Base-by-base conservation (phyloP, 768 basidiomycete species). In the Leccinum uliginosum region DNA sequence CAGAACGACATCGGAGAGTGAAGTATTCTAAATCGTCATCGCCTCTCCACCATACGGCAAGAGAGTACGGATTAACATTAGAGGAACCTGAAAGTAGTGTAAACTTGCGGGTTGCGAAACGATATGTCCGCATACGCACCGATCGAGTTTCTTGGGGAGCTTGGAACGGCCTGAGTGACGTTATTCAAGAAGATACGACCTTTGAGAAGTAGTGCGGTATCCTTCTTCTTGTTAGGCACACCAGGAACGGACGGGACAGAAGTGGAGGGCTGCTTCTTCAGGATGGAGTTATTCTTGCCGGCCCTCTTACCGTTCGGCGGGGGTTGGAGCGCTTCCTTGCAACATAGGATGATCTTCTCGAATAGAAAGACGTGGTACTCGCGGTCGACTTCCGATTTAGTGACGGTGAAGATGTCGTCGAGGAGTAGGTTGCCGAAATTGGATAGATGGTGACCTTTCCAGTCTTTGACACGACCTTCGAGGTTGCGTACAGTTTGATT, bases 321-420 rank as follows among this genome's bases (percentile, higher is more conserved):
- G 6, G 80, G 78, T 6, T 79, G 78, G 15, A 79, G 68, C 6
- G 89, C 87, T 71, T 98, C 97, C 72, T 98, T 98, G 80, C 97
- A 98, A 74, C 97, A 99, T 21, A 98, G 82, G 62, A 99, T 93
- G 73, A 99, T 99, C 76, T 93, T 93, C 76, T 98, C 95, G 63
- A 99, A 99, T 34, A 99, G 79, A 80, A 98, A 99, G 56, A 99
- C 95, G 64, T 96, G 93, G 66, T 98, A 98, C 72, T 99, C 97
- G 64, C 97, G 84, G 71, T 98, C 94, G 65, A 94, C 90, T 57
- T 95, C 94, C 50, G 88, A 90, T 74, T 98, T 99, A 65, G 90
- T 96, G 56, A 98, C 97, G 56, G 87, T 85, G 72, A 98, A 98
- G 55, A 93, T 83, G 70, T 98, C 97, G 70, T 98, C 95, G 29